These are phyloP conservation scores for Fusarium pseudonygamai DNA, from an alignment of 2,329 filamentous ascomycete genomes.

Conservation along the genomic window DNA sequence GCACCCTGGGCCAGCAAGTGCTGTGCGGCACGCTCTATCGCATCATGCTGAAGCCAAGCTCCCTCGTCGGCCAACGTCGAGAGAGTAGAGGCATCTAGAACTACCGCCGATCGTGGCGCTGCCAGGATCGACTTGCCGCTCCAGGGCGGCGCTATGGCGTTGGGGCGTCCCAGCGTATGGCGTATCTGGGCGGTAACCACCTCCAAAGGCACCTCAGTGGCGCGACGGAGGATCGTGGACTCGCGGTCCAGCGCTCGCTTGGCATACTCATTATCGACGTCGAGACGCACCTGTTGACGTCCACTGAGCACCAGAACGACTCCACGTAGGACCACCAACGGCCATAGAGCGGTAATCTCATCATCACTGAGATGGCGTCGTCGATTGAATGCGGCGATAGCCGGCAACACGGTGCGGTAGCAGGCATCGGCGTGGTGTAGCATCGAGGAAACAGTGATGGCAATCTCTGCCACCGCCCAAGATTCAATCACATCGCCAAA, in stretches of 20 bases:
- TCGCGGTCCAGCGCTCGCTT: background rate
- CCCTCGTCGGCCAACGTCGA: background rate
- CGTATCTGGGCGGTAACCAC: background rate
- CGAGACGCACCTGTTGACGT: background rate
- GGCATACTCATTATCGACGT: background rate
- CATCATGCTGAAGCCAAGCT: background rate
- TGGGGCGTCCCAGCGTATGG: background rate
- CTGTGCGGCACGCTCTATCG: background rate
- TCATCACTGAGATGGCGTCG: background rate
- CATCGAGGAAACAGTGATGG: background rate
- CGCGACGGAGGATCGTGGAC: background rate
- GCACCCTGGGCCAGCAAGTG: background rate
- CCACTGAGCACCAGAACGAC: background rate
- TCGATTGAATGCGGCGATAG: background rate
- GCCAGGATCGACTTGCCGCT: background rate
- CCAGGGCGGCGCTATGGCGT: background rate
- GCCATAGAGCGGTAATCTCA: background rate
- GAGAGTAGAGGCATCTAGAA: background rate
- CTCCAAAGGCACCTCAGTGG: background rate
- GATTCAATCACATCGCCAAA: background rate
- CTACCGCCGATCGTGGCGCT: background rate
- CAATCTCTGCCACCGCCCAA: background rate
- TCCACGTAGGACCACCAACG: background rate
- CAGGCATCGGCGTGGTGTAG: background rate
- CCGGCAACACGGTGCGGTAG: background rate